Conservation (phyloP, 108 stramenopile species). For the Pseudonitzschia delicatissima region DNA sequence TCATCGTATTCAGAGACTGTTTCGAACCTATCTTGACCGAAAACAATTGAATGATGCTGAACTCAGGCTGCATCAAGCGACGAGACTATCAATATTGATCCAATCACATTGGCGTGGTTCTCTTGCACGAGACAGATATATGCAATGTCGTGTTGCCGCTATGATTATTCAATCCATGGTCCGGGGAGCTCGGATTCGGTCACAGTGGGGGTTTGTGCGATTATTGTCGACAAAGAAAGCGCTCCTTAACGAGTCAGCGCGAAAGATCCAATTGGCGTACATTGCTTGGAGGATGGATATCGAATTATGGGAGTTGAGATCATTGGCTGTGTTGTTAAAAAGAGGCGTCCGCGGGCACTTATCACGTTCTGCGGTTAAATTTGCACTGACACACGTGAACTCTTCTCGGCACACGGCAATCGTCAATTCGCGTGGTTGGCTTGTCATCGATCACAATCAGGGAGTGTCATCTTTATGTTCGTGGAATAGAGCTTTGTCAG, state of each 20-base stretch:
- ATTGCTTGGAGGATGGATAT: constrained; percentile 8
- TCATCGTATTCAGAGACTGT: neutral
- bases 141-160: constrained; percentile 1
- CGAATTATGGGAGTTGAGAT: neutral
- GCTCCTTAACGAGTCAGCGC: neutral
- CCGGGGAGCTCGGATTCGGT: neutral
- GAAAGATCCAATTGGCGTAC: constrained; percentile 5
- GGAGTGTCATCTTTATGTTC: neutral
- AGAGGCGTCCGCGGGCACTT: constrained; percentile 19
- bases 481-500: neutral
- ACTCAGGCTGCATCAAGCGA: neutral
- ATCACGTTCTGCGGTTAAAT: neutral
- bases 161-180: constrained; percentile 8
- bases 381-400: constrained; percentile 8
- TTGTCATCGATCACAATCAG: neutral
- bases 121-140: neutral
- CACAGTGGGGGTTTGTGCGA: constrained; percentile 6
- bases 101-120: constrained; percentile 6
- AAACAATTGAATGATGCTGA: neutral
- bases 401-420: neutral
- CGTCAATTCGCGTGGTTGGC: neutral
- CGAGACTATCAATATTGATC: neutral
- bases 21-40: neutral
- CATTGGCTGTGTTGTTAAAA: constrained; percentile 2
- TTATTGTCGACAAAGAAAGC: neutral